Evolutionary conservation across 2,329 filamentous ascomycete genomes (phyloP), one percentile per base, ranked within the genome.

Genomic region (Phaeosphaeria sp.): DNA sequence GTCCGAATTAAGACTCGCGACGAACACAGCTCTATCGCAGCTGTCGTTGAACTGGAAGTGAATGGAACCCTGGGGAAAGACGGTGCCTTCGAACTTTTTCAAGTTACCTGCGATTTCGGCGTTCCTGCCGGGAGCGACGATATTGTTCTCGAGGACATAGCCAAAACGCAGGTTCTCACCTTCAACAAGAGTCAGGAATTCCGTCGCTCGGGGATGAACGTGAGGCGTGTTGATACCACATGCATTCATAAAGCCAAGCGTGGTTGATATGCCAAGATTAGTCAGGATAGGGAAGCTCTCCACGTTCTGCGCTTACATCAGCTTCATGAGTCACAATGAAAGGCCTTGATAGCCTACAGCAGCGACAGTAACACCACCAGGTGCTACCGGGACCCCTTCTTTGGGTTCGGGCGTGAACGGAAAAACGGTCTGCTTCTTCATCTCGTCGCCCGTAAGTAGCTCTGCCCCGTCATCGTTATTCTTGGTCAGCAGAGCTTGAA

Each of bases 351-450:
- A n/a, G 57, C 62, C 55, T 54, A 71, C 64, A 17, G 72, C 72
- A 49, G 68, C 49, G 40, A 71, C 69, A n/a, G 62, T 61, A 17
- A 61, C 65, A n/a, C 69, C 71, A 46, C n/a, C n/a, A n/a, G n/a
- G n/a, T n/a, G n/a, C n/a, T n/a, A n/a, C n/a, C n/a, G n/a, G n/a
- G n/a, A n/a, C n/a, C 71, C 89, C 75, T 90, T 90, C 63, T 84
- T 88, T 51, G 85, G 79, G 15, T 20, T 46, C 76, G 39, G 79
- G 58, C 76, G 86, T 75, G 65, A 84, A 82, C 72, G 83, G 83
- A 83, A 92, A 93, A 73, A 88, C 90, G 78, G 90, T 86, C 69
- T 67, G 45, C 13, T 69, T 64, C 47, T 65, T 66, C 27, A 80
- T 62, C 4, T 65, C 69, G 2, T 75, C 69, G 13, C 60, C 68